phyloP scores from a whole-genome alignment of 805 yeast species.

The Scheffersomyces lignosus region DNA sequence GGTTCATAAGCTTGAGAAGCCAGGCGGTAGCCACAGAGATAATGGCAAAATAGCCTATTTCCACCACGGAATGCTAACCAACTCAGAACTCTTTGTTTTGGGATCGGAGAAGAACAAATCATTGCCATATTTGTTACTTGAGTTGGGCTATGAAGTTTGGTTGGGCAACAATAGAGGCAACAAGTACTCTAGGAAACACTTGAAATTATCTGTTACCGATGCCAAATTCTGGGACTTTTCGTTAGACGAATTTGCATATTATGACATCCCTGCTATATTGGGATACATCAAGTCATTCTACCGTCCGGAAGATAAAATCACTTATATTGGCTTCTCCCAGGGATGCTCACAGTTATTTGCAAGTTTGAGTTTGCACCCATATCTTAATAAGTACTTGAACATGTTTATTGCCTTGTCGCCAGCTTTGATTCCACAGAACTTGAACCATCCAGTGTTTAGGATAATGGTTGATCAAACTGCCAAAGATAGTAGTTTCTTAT shows the following conservation, averaged over 20 bases:
- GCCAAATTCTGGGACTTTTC: conserved; percentile 31
- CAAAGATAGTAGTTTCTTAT: conserved; percentile 22
- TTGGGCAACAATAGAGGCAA: conserved; percentile 17
- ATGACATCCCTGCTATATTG: conserved; percentile 29
- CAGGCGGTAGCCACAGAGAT: not conserved
- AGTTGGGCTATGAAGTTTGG: conserved; percentile 17
- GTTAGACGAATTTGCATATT: conserved; percentile 31
- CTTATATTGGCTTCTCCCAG: conserved; percentile 31
- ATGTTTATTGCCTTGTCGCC: conserved; percentile 32
- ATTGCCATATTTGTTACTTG: conserved; percentile 14
- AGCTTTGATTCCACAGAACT: conserved; percentile 25
- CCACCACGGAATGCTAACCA: conserved; percentile 32
- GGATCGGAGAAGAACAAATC: conserved; percentile 22
- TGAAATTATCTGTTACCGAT: conserved; percentile 22
- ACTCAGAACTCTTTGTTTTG: conserved; percentile 27
- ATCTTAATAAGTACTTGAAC: conserved; percentile 17
- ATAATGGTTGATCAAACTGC: conserved; percentile 26
- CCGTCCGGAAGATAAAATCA: conserved; percentile 13
- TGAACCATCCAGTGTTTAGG: conserved; percentile 23
- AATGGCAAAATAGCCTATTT: conserved; percentile 23
- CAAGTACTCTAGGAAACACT: conserved; percentile 32
- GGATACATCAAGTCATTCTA: conserved; percentile 21
- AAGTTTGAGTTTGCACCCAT: conserved; percentile 27
- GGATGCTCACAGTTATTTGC: conserved; percentile 35
- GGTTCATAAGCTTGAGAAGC: conserved; percentile 24